Evolutionary conservation across 345 rosid genomes (phyloP).

Genomic region (Chamaenerion angustifolium): DNA sequence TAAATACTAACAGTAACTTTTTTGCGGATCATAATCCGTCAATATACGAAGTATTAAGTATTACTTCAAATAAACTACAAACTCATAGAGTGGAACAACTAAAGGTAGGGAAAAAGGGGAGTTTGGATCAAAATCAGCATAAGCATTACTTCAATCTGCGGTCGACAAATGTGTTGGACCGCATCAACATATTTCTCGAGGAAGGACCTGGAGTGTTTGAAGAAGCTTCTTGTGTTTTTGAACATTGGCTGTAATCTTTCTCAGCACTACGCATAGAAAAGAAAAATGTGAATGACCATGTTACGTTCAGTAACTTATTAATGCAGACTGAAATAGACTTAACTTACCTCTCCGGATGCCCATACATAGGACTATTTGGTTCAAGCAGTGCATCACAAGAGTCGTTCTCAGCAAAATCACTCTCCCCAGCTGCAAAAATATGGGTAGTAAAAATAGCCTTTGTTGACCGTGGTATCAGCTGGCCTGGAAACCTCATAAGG

Average conservation of each 20-base stretch:
- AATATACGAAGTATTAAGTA: too few relatives aligned
- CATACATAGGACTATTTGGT: conserved; percentile 94
- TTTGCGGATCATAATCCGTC: too few relatives aligned
- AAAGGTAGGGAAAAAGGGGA: too few relatives aligned
- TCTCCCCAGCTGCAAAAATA: conserved; percentile 90
- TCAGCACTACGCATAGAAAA: conserved; percentile 49
- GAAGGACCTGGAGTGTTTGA: conserved; percentile 56
- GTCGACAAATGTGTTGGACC: conserved; percentile 32
- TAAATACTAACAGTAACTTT: not conserved
- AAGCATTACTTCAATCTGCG: conserved; percentile 57
- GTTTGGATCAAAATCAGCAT: not conserved
- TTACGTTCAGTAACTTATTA: not conserved
- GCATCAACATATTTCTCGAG: conserved; percentile 54
- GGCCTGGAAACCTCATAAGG: conserved; percentile 97
- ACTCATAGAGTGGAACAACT: too few relatives aligned
- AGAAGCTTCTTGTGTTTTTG: conserved; percentile 49
- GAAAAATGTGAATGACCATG: conserved; percentile 2
- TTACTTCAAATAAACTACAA: too few relatives aligned
- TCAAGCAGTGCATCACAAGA: conserved; percentile 97
- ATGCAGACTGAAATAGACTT: conserved; percentile 46
- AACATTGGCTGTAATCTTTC: conserved; percentile 58
- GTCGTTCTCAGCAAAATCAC: conserved; percentile 98
- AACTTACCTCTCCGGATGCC: conserved; percentile 54
- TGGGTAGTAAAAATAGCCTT: conserved; percentile 84
- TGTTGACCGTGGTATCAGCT: conserved; percentile 70